Conservation (phyloP, 495 filamentous ascomycete genomes). For the Immersiella caudata region DNA sequence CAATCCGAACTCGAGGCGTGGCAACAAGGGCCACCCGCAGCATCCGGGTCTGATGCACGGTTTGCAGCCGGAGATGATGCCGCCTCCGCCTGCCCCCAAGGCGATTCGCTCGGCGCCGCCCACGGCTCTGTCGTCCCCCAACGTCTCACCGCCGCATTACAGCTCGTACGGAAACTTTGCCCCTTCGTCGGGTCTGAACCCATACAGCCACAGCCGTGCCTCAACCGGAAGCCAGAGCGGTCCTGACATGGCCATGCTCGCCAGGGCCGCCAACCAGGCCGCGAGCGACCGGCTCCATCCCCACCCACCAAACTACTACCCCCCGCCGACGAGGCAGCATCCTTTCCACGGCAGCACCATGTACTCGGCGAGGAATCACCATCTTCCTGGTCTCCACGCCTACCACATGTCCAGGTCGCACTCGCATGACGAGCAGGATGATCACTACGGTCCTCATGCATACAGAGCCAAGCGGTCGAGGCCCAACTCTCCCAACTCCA, state of each 20-base stretch:
- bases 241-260: slow-evolving; percentile 86
- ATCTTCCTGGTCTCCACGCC: slow-evolving; percentile 75
- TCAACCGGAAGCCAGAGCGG: slow-evolving; percentile 50
- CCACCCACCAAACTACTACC: slow-evolving; percentile 57
- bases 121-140: slow-evolving; percentile 87
- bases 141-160: slow-evolving; percentile 93
- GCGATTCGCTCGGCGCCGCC: slow-evolving; percentile 79
- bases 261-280: slow-evolving; percentile 82
- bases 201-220: slow-evolving; percentile 62
- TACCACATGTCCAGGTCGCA: slow-evolving; percentile 94
- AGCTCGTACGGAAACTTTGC: slow-evolving; percentile 67
- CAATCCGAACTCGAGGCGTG: slow-evolving; percentile 94
- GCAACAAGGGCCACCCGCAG: slow-evolving; percentile 75
- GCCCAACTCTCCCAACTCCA: slow-evolving; percentile 91
- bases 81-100: slow-evolving; percentile 69
- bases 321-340: slow-evolving; percentile 44
- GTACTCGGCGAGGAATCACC: slow-evolving; percentile 55
- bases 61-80: slow-evolving; percentile 68
- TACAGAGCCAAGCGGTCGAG: slow-evolving; percentile 83
- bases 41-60: slow-evolving; percentile 35
- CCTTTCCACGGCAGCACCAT: slow-evolving; percentile 70
- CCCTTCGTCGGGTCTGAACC: slow-evolving; percentile 57
- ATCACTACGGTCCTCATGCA: slow-evolving; percentile 61
- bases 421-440: slow-evolving; percentile 83
- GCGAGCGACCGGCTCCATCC: slow-evolving; percentile 68